Evolutionary conservation across 345 rosid genomes (phyloP), one percentile per base, ranked within the genome.

Genomic region (Nephelium lappaceum): DNA sequence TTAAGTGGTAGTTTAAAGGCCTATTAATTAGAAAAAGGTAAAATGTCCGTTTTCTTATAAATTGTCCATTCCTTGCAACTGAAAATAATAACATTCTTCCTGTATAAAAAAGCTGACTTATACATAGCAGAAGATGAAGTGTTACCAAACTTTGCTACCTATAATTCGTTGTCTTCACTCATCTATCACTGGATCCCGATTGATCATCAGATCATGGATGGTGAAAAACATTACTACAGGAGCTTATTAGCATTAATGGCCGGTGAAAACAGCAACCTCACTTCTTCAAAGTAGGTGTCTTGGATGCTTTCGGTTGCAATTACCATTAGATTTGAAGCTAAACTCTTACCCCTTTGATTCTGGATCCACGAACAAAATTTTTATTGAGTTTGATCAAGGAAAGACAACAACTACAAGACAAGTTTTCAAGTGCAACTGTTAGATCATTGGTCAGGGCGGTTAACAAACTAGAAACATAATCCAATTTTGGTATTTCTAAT

Each of bases 21-120:
- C 43, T 66, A 57, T 57, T 57, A 21, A 5, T 57, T n/a, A 27
- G 6, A 16, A 83, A 78, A 69, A 78, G 86, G 74, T 85, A 80
- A 75, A 77, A 58, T 63, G 88, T 85, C 84, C 24, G 42, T 71
- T 80, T 79, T 79, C 71, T 14, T 68, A 55, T n/a, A 8, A 6
- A 57, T 72, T 79, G 72, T 49, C 78, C 71, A 74, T 72, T 69
- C 71, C 45, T 74, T 11, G 47, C 78, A 71, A 55, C 5, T 38
- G 19, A 18, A 67, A 58, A 16, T 8, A 57, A 6, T 57, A 62
- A 16, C 69, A 69, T 68, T 71, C 69, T 77, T 76, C 67, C 67
- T 23, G 21, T 3, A 45, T 45, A 57, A 57, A 57, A 31, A 23
- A 7, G 14, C 49, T 60, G 67, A 73, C 41, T 73, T n/a, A 73